phyloP scores from a whole-genome alignment of 495 filamentous ascomycete genomes.

The Tuber melanosporum region DNA sequence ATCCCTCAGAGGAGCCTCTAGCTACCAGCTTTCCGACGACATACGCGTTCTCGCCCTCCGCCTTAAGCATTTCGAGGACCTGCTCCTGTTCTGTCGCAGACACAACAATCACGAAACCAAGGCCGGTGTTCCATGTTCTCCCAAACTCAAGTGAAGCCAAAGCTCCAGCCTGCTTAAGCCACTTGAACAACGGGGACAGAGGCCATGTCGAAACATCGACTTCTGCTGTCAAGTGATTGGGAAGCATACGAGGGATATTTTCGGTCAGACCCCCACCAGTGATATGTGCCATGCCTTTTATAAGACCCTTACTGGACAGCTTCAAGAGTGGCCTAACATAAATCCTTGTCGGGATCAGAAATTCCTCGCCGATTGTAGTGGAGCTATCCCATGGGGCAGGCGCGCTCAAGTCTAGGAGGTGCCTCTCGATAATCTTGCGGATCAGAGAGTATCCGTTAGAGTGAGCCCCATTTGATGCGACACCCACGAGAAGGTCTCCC shows the following conservation, averaged over 20 bases:
- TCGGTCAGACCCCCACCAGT: slow-evolving; percentile 88
- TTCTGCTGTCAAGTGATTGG: slow-evolving; percentile 62
- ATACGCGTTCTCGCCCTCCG: slow-evolving; percentile 68
- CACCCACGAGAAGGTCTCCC: slow-evolving; percentile 77
- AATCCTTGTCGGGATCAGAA: slow-evolving; percentile 74
- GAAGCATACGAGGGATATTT: slow-evolving; percentile 90
- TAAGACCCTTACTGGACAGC: slow-evolving; percentile 51
- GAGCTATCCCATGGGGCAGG: slow-evolving; percentile 63
- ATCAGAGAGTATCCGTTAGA: slow-evolving; percentile 95
- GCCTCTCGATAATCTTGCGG: slow-evolving; percentile 70
- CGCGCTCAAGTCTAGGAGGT: slow-evolving; percentile 61
- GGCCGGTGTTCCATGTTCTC: slow-evolving; percentile 84
- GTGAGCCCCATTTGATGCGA: slow-evolving; percentile 77
- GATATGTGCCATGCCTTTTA: slow-evolving; percentile 93
- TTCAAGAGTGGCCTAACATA: slow-evolving; percentile 69
- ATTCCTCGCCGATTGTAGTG: slow-evolving; percentile 59
- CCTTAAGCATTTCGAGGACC: slow-evolving; percentile 51
- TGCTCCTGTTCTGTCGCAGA: slow-evolving; percentile 51
- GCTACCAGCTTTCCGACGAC: slow-evolving; percentile 62
- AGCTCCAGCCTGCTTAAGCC: slow-evolving; percentile 74
- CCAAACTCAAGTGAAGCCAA: slow-evolving; percentile 70
- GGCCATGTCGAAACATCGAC: slow-evolving; percentile 68
- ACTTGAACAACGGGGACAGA: slow-evolving; percentile 68
- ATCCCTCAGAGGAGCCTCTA: slow-evolving; percentile 53
- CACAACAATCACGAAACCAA: slow-evolving; percentile 88